phyloP scores from a whole-genome alignment of 192 early-diverging fungal species.

The Coemansia interrupta region DNA sequence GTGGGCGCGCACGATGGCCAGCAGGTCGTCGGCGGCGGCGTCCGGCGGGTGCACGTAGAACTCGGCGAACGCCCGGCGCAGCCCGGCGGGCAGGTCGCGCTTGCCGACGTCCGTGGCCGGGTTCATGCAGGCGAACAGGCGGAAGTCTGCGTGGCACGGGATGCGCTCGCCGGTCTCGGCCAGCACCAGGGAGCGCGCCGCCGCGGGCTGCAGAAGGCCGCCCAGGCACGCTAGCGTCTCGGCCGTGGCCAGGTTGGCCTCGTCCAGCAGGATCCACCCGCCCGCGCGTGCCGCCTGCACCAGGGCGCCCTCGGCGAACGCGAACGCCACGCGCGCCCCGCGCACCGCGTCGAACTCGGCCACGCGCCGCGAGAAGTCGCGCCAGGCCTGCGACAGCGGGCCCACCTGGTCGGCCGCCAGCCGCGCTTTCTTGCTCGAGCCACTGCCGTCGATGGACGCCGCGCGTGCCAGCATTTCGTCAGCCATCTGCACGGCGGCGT shows the following conservation, averaged over 20 bases:
- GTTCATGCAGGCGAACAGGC: slow-evolving; percentile 99
- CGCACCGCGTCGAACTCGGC: slow-evolving; percentile 60
- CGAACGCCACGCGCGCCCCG: slow-evolving; percentile 75
- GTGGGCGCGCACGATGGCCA: slow-evolving; percentile 77
- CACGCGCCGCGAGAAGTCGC: slow-evolving; percentile 61
- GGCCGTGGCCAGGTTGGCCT: slow-evolving; percentile 93
- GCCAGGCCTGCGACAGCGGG: slow-evolving; percentile 67
- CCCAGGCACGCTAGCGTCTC: slow-evolving; percentile 94
- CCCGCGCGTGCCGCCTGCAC: slow-evolving; percentile 85
- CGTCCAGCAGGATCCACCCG: slow-evolving; percentile 96
- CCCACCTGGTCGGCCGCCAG: slow-evolving; percentile 23
- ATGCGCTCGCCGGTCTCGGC: slow-evolving; percentile 92
- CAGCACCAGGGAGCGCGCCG: slow-evolving; percentile 77
- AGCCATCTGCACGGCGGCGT: slow-evolving; percentile 55
- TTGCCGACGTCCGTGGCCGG: slow-evolving; percentile 98
- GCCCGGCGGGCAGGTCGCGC: slow-evolving; percentile 85
- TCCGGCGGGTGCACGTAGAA: slow-evolving; percentile 94
- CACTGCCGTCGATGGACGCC: slow-evolving; percentile 18
- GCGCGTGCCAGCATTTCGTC: slow-evolving; percentile 25
- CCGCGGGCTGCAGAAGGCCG: slow-evolving; percentile 69
- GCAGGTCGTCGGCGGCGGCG: slow-evolving; percentile 70
- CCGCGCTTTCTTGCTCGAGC: slow-evolving; percentile 13
- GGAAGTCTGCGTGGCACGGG: slow-evolving; percentile 84
- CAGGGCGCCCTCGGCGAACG: slow-evolving; percentile 90
- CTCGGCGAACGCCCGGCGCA: slow-evolving; percentile 91